Conservation (phyloP, 768 basidiomycete genomes). For the Mycena sanguinolenta region DNA sequence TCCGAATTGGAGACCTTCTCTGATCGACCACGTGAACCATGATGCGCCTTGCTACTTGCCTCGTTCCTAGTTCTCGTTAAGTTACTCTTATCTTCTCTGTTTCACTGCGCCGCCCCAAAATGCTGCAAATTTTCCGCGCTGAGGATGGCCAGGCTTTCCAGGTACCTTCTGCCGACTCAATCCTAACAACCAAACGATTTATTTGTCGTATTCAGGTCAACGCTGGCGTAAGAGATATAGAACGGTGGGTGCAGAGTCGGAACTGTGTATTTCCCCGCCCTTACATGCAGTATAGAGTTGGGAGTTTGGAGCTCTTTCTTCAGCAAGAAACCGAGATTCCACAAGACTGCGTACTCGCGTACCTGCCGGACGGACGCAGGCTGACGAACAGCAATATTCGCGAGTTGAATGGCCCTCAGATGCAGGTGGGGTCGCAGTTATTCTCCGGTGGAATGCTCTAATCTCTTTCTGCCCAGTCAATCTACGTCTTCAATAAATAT, state of each 20-base stretch:
- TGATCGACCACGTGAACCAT: neutral
- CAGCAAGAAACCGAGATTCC: slow-evolving; percentile 80
- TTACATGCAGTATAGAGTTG: slow-evolving; percentile 57
- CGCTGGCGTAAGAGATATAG: slow-evolving; percentile 80
- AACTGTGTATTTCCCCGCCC: slow-evolving; percentile 13
- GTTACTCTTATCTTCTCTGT: neutral
- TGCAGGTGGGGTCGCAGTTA: slow-evolving; percentile 67
- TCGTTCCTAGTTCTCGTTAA: neutral
- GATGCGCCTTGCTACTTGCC: neutral
- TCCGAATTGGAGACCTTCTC: no score
- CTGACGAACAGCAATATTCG: slow-evolving; percentile 79
- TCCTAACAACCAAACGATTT: neutral
- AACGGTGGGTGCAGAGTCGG: slow-evolving; percentile 63
- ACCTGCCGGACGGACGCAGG: slow-evolving; percentile 84
- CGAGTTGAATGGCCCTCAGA: slow-evolving; percentile 80
- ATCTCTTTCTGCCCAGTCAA: slow-evolving; percentile 56
- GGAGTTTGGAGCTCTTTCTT: slow-evolving; percentile 79
- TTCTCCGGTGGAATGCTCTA: neutral
- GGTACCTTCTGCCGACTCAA: slow-evolving; percentile 48
- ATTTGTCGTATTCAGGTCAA: slow-evolving; percentile 58
- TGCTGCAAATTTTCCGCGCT: slow-evolving; percentile 76
- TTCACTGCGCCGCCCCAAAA: slow-evolving; percentile 38
- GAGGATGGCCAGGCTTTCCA: slow-evolving; percentile 75
- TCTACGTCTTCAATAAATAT: slow-evolving; percentile 88
- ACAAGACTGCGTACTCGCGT: slow-evolving; percentile 78